Percentiles rank a stretch among this genome's conserved stretches.
These are phyloP conservation scores for Pseudocercospora vitis DNA, from an alignment of 2,329 filamentous ascomycete species.

Conservation along the genomic window DNA sequence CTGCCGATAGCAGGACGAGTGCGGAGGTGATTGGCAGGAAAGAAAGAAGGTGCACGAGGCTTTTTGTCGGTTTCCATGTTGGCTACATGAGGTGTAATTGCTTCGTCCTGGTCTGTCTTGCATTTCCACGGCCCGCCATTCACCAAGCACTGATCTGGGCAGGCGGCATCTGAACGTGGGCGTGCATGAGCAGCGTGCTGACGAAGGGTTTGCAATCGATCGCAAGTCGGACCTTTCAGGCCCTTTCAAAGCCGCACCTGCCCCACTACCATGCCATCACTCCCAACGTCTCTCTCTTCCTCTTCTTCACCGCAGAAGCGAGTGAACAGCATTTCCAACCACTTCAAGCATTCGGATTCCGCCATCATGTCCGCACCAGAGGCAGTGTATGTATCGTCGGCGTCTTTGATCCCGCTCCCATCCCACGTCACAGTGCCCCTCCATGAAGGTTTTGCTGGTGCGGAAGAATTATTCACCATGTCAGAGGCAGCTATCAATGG, in stretches of 20 bases:
- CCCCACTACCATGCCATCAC: not conserved
- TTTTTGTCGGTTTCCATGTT: not conserved
- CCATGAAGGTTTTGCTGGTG: constrained; percentile 15
- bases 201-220: not conserved
- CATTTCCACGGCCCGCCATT: no score
- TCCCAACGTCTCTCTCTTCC: constrained; percentile 7
- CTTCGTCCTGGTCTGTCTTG: constrained; percentile 1
- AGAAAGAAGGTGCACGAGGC: not conserved
- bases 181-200: not conserved
- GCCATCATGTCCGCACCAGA: constrained; percentile 25
- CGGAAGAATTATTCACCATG: constrained; percentile 9
- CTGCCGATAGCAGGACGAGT: not conserved
- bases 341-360: constrained; percentile 13
- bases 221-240: not conserved
- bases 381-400: constrained; percentile 25
- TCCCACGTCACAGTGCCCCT: constrained; percentile 5
- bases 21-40: not conserved
- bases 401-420: constrained; percentile 2
- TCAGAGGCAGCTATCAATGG: no score
- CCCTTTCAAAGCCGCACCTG: constrained; percentile 1
- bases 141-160: no score
- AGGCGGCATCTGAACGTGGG: not conserved
- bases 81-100: no score
- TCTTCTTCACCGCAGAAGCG: constrained; percentile 20
- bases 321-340: constrained; percentile 21